Conservation (phyloP, 1,139 yeast genomes). For the Yamadazyma kanchanaburiensis region DNA sequence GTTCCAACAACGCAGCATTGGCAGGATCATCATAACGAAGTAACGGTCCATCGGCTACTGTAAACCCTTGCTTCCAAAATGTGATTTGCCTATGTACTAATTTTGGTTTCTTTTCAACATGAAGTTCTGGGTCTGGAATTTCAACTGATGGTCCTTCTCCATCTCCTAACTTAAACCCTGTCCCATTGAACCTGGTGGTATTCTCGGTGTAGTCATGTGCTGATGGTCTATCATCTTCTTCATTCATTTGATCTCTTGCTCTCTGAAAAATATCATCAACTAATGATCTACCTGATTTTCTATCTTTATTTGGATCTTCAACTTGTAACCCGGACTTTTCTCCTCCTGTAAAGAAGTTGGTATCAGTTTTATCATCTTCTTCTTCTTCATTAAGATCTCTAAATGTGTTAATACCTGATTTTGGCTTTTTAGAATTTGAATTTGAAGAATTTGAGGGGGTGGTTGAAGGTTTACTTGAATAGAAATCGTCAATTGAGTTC, state of each 20-base stretch:
- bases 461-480: slow-evolving; percentile 16
- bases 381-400: slow-evolving; percentile 48
- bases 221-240: slow-evolving; percentile 44
- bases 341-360: slow-evolving; percentile 90
- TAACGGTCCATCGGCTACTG: slow-evolving; percentile 86
- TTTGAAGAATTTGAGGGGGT: slow-evolving; percentile 2
- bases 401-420: slow-evolving; percentile 42
- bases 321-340: slow-evolving; percentile 93
- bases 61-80: slow-evolving; percentile 96
- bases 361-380: slow-evolving; percentile 62
- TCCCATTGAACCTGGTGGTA: slow-evolving; percentile 50
- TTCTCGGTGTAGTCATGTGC: slow-evolving; percentile 17
- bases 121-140: slow-evolving; percentile 28
- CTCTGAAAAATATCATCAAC: slow-evolving; percentile 45
- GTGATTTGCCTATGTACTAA: slow-evolving; percentile 75
- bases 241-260: slow-evolving; percentile 42
- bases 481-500: slow-evolving; percentile 43
- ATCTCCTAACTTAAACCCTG: slow-evolving; percentile 79
- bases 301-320: slow-evolving; percentile 74
- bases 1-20: slow-evolving; percentile 71
- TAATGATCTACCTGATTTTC: slow-evolving; percentile 41
- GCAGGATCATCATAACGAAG: slow-evolving; percentile 89
- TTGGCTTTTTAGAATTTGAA: slow-evolving; percentile 5
- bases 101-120: slow-evolving; percentile 30
- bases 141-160: slow-evolving; percentile 47